Evolutionary conservation across 208 protist genomes (phyloP), one percentile per base, ranked within the genome.

Genomic region (Herpetomonas samuelpessoai): DNA sequence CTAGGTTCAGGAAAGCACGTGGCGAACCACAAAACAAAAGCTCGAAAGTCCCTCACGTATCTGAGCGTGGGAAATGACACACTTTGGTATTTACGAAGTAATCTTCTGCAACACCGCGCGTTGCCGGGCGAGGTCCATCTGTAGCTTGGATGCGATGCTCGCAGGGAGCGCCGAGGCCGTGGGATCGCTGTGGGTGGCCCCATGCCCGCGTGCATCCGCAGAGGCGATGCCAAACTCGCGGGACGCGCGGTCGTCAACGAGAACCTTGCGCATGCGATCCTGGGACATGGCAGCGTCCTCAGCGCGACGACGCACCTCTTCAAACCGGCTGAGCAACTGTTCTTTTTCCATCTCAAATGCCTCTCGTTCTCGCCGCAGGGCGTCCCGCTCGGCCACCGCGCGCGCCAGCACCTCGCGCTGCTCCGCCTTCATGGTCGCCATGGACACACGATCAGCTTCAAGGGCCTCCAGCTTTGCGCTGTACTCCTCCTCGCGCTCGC

Each of bases 91-190:
- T n/a, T 48, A 69, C 3, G 47, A 35, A 4, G 62, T 51, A 27
- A 88, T 79, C 49, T 79, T 80, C 44, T 87, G 72, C 6, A 96
- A 65, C 12, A 96, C 49, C 25, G 89, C 89, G 29, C 89, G 86
- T 61, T 96, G 89, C 14, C 74, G 68, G 3, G 86, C 86, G 7
- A 96, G 66, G 57, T 93, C 84, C 67, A 92, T 86, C 55, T 92
- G 83, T 25, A 95, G 68, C 4, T 74, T 67, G 10, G 83, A 87
- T 10, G 72, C 71, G 22, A 57, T 58, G 56, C 64, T 69, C 19
- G 76, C 63, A 16, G 39, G 25, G 18, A 35, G 25, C 31, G 2
- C 7, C 1, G 29, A 25, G 9, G 26, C 45, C 4, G 51, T 25
- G 21, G 54, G 52, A 22, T 76, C 57, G 0, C 45, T 44, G 57